Percentiles rank a stretch among this genome's conserved stretches.
These are phyloP conservation scores for Blastocrithidia nonstop DNA, from an alignment of 208 protist genomes.

Conservation along the genomic window DNA sequence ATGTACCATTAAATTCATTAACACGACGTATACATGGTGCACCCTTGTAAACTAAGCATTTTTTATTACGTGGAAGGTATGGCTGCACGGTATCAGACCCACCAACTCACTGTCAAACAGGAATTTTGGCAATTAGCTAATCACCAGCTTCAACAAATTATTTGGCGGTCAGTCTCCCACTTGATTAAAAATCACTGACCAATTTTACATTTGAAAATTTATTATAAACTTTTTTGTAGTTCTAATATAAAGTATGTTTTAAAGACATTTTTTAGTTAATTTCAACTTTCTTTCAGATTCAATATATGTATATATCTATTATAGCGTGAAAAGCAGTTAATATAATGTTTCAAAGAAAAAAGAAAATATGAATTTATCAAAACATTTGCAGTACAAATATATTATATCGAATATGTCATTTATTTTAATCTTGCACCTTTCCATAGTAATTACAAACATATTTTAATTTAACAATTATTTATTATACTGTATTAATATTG, in stretches of 20 bases:
- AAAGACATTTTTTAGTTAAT: conserved; percentile 6
- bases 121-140: conserved; percentile 88
- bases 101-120: conserved; percentile 91
- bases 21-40: conserved; percentile 34
- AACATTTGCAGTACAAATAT: not conserved
- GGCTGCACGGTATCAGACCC: conserved; percentile 43
- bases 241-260: conserved; percentile 29
- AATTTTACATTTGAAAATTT: conserved; percentile 27
- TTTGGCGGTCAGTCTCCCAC: conserved; percentile 47
- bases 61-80: conserved; percentile 91
- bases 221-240: conserved; percentile 42
- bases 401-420: no score
- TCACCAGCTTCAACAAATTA: conserved; percentile 93
- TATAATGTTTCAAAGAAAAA: not conserved
- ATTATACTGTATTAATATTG: no score
- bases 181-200: conserved; percentile 27
- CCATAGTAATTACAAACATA: no score
- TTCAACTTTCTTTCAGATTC: not conserved
- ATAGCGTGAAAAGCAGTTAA: not conserved
- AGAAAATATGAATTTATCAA: not conserved
- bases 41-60: conserved; percentile 87
- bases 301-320: not conserved
- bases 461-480: no score
- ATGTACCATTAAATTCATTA: not conserved
- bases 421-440: no score